Evolutionary conservation across 805 yeast species (phyloP), one percentile per base, ranked within the genome.

Genomic region (Nakazawaea ishiwadae): DNA sequence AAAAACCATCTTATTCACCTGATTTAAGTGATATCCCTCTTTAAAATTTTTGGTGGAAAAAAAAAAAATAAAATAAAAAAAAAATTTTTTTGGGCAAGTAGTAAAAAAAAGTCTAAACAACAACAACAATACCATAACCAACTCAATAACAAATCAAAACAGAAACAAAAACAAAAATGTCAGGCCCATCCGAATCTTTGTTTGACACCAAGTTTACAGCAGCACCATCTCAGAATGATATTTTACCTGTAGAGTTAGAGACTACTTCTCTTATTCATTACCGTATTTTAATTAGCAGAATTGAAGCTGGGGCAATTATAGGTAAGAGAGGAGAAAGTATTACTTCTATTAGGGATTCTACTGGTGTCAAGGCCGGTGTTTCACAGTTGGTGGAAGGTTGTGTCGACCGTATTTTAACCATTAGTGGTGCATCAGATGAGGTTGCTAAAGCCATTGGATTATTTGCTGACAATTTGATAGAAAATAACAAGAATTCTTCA

Each of bases 291-390:
- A 84, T 89, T 15, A 79, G 93, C 2, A 76, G 89, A 42, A 84
- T 82, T 55, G 96, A 89, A 60, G 90, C 95, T 10, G 96, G 96
- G 14, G 84, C 88, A 47, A 77, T 89, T 47, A 89, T 89, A 51
- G 96, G 96, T 40, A 84, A 84, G 50, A 83, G 77, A 49, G 96
- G 96, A 35, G 69, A 73, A 37, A 82, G 82, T 42, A 88, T 89
- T 46, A 84, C 89, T 42, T 71, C 75, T 27, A 77, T 89, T 35
- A 72, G 96, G 49, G 87, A 77, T 37, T 75, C 75, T 44, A 84
- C 91, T 23, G 73, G 75, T 42, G 88, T 89, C 45, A 85, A 83
- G 56, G 95, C 95, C 4, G 96, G 95, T 14, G 87, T 89, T 35
- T 82, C 95, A 11, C 83, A 82, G 52, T 80, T 84, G 30, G 77